phyloP scores from a whole-genome alignment of 2,329 filamentous ascomycete species.

The Sphaerulina musiva region DNA sequence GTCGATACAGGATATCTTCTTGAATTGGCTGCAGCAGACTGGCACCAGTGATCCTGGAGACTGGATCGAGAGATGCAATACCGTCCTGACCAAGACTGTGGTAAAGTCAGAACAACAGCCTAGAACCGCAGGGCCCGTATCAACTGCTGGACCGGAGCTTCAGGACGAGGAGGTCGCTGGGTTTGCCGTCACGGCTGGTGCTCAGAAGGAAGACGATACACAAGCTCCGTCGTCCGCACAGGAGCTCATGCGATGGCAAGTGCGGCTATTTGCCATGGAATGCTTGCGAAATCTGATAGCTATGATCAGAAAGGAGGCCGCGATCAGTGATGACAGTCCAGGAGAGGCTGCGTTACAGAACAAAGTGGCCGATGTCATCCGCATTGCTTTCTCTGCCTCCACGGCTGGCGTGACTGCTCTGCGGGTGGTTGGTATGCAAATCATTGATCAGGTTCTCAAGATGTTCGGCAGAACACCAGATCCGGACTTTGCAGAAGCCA shows the following conservation, averaged over 20 bases:
- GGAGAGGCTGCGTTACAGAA: constrained; percentile 74
- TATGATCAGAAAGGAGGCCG: constrained; percentile 70
- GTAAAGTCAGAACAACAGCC: constrained; percentile 52
- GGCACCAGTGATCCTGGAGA: constrained; percentile 67
- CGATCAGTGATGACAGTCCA: constrained; percentile 68
- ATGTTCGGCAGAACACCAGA: constrained; percentile 95
- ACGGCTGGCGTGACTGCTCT: constrained; percentile 88
- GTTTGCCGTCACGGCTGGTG: constrained; percentile 70
- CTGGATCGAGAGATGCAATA: constrained; percentile 89
- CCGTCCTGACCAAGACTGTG: constrained; percentile 80
- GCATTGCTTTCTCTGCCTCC: constrained; percentile 95
- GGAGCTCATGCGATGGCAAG: constrained; percentile 91
- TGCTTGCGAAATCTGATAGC: constrained; percentile 77
- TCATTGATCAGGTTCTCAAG: constrained; percentile 87
- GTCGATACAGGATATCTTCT: constrained; percentile 77
- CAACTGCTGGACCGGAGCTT: constrained; percentile 62
- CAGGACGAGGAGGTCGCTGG: constrained; percentile 96
- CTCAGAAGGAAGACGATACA: constrained; percentile 40
- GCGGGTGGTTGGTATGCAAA: constrained; percentile 82
- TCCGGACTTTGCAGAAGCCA: constrained; percentile 95
- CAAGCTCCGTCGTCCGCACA: constrained; percentile 51
- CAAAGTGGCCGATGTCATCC: constrained; percentile 83
- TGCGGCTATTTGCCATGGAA: constrained; percentile 86
- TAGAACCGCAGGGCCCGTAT: constrained; percentile 40
- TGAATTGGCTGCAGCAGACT: constrained; percentile 90